phyloP scores from a whole-genome alignment of 139 green algal species.

The Closterium sp. region DNA sequence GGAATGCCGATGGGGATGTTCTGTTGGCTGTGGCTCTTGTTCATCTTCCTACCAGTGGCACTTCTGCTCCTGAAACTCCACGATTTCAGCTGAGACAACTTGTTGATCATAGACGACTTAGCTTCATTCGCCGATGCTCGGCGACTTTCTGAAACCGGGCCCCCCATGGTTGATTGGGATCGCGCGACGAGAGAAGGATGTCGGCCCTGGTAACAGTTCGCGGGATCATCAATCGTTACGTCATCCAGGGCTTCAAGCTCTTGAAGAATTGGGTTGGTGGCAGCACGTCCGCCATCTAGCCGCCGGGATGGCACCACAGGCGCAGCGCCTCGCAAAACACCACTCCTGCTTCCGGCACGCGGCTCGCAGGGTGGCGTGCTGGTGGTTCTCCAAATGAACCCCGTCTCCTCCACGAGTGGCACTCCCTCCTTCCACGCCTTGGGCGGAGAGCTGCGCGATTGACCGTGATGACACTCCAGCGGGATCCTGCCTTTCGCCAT shows the following conservation, averaged over 20 bases:
- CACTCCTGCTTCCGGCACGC: not conserved
- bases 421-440: not conserved
- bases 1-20: not conserved
- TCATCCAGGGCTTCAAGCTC: not conserved
- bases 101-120: not conserved
- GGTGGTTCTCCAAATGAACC: not conserved
- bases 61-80: not conserved
- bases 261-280: not conserved
- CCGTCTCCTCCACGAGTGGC: not conserved
- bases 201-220: not conserved
- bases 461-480: not conserved
- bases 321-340: too few relatives aligned
- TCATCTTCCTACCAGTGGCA: not conserved
- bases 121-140: not conserved
- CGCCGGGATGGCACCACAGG: not conserved
- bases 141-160: not conserved
- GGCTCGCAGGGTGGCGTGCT: not conserved
- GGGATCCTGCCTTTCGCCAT: not conserved
- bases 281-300: not conserved
- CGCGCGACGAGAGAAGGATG: not conserved
- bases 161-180: not conserved
- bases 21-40: not conserved
- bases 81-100: not conserved
- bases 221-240: not conserved
- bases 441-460: not conserved